phyloP scores from a whole-genome alignment of 352 stramenopile species.

The Globisporangium iwayamae region DNA sequence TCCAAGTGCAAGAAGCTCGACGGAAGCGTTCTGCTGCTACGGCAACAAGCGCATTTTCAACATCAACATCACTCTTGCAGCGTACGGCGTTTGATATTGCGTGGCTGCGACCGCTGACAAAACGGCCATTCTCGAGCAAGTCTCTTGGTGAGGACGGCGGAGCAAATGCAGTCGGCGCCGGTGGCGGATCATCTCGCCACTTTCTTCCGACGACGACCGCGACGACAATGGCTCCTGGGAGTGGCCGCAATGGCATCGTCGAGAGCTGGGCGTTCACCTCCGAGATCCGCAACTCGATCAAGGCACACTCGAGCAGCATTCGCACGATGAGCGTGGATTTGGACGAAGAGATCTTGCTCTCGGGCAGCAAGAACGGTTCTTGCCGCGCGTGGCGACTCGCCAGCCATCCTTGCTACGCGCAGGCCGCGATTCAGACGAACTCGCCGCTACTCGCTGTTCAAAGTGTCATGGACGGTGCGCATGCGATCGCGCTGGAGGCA shows the following conservation, averaged over 20 bases:
- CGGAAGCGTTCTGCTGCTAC: slow-evolving; percentile 25
- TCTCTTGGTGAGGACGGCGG: neutral
- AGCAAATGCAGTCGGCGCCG: neutral
- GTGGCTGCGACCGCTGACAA: slow-evolving; percentile 31
- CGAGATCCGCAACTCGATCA: slow-evolving; percentile 54
- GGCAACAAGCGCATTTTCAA: neutral
- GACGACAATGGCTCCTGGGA: neutral
- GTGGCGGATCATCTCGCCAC: neutral
- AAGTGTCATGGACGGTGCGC: slow-evolving; percentile 25
- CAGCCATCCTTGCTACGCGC: slow-evolving; percentile 32
- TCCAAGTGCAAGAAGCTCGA: slow-evolving; percentile 48
- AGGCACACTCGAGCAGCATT: slow-evolving; percentile 62
- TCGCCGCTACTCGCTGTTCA: slow-evolving; percentile 24
- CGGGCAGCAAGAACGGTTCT: slow-evolving; percentile 70
- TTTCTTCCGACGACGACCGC: neutral
- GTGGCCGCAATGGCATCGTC: slow-evolving; percentile 11
- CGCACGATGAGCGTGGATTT: slow-evolving; percentile 49
- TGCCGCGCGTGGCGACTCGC: slow-evolving; percentile 68
- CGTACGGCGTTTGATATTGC: slow-evolving; percentile 13
- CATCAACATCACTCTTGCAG: slow-evolving; percentile 6
- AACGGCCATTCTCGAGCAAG: slow-evolving; percentile 17
- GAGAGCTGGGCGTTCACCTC: slow-evolving; percentile 27
- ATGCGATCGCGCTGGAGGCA: slow-evolving; percentile 38
- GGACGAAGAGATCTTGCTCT: slow-evolving; percentile 60
- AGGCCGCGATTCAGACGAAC: slow-evolving; percentile 24